phyloP scores from a whole-genome alignment of 148 eudicot genomes.

The Spergularia marina region DNA sequence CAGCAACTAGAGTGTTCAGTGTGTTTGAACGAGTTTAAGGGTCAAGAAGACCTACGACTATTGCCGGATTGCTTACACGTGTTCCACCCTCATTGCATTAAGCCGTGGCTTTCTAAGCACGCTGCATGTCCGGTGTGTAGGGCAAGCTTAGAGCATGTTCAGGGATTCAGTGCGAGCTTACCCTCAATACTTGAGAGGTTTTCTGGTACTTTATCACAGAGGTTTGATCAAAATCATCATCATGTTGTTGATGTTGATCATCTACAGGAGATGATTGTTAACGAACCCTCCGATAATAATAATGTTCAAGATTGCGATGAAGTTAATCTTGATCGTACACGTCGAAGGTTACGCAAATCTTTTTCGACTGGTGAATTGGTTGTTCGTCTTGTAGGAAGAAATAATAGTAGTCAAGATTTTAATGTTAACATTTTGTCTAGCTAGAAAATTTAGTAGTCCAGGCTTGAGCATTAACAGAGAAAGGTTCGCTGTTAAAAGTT shows the following conservation, averaged over 20 bases:
- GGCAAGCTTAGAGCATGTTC: neutral
- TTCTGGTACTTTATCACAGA: neutral
- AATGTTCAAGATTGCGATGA: neutral
- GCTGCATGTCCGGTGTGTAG: slow-evolving; percentile 43
- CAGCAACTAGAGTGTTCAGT: slow-evolving; percentile 36
- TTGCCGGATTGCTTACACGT: slow-evolving; percentile 42
- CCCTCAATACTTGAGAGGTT: neutral
- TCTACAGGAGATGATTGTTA: neutral
- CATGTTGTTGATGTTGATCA: neutral
- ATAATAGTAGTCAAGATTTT: no score
- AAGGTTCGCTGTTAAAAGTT: no score
- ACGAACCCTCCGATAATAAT: neutral
- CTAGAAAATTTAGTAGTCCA: no score
- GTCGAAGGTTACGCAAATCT: neutral
- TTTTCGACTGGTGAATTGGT: neutral
- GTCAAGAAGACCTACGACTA: slow-evolving; percentile 26
- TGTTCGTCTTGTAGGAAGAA: neutral
- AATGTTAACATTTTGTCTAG: no score
- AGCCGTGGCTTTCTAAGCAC: slow-evolving; percentile 34
- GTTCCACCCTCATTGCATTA: slow-evolving; percentile 39
- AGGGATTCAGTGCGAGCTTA: neutral
- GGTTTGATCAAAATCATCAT: neutral
- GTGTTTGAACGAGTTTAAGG: slow-evolving; percentile 39
- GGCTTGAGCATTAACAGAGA: no score
- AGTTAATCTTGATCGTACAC: neutral